These are phyloP conservation scores for Trypanosoma mega DNA, from an alignment of 208 protist species.

Conservation along the genomic window DNA sequence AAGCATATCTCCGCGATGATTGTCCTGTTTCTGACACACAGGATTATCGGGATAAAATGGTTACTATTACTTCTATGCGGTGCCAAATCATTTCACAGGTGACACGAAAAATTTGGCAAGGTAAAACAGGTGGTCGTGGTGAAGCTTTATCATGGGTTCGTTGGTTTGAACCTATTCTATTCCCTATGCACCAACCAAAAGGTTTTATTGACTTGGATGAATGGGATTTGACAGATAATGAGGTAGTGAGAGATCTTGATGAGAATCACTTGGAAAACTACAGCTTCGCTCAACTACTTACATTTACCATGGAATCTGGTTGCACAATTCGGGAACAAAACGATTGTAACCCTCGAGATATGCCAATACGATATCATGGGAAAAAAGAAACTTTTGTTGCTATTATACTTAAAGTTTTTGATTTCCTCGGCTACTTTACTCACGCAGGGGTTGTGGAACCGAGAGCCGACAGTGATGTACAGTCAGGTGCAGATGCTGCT, in stretches of 20 bases:
- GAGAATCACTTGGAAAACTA: constrained; percentile 47
- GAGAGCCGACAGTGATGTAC: constrained; percentile 14
- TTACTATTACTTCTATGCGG: constrained; percentile 62
- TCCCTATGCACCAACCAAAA: constrained; percentile 34
- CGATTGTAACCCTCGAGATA: constrained; percentile 5
- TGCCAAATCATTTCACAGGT: constrained; percentile 78
- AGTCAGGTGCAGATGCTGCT: neutral
- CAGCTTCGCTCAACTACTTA: constrained; percentile 54
- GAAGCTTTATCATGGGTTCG: constrained; percentile 79
- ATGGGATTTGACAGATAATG: constrained; percentile 51
- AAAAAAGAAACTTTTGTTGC: constrained; percentile 75
- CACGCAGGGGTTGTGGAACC: constrained; percentile 34
- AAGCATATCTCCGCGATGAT: constrained; percentile 83
- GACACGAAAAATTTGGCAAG: constrained; percentile 42
- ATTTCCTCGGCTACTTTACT: constrained; percentile 91
- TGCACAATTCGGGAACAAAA: constrained; percentile 22
- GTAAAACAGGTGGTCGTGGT: constrained; percentile 32
- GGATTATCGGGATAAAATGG: constrained; percentile 66
- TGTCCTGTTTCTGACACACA: constrained; percentile 71
- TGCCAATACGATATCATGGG: constrained; percentile 47
- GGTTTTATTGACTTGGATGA: constrained; percentile 77
- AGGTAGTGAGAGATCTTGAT: constrained; percentile 33
- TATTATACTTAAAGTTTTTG: constrained; percentile 82
- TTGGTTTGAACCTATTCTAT: constrained; percentile 70
- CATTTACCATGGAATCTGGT: constrained; percentile 24